A percentile compares a stretch with the other conserved stretches of the same genome.
phyloP scores from a whole-genome alignment of 208 protist genomes.

The Vickermania spadyakhi region DNA sequence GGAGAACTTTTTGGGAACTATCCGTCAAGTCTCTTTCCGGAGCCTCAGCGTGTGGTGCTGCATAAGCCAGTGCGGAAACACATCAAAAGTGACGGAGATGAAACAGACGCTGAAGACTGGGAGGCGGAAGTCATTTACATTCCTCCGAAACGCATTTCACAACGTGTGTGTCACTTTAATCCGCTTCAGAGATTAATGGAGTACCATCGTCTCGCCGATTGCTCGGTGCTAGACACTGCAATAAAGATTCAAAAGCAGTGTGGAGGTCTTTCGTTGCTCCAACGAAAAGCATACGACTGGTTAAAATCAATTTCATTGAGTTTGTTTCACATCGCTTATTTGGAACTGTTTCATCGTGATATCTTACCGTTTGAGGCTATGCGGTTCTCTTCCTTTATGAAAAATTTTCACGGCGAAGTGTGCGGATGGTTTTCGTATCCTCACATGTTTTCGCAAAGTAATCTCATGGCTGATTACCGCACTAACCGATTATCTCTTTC shows the following conservation, averaged over 20 bases:
- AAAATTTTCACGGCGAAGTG: conserved; percentile 23
- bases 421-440: conserved; percentile 49
- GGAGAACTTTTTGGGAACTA: conserved; percentile 60
- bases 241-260: conserved; percentile 41
- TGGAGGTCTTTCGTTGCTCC: conserved; percentile 58
- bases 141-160: conserved; percentile 24
- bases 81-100: conserved; percentile 22
- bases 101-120: conserved; percentile 54
- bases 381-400: conserved; percentile 48
- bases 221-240: conserved; percentile 28
- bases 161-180: conserved; percentile 49
- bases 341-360: conserved; percentile 60
- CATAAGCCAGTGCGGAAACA: conserved; percentile 13
- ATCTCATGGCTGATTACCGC: not conserved
- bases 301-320: conserved; percentile 58
- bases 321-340: conserved; percentile 63
- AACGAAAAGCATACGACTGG: conserved; percentile 62
- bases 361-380: conserved; percentile 3
- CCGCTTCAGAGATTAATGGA: conserved; percentile 47
- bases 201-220: conserved; percentile 35
- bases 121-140: conserved; percentile 42
- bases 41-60: conserved; percentile 14
- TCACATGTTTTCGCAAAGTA: conserved; percentile 31
- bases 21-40: conserved; percentile 7
- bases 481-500: not conserved